A percentile compares a stretch with the other conserved stretches of the same genome.
phyloP scores from a whole-genome alignment of 2,329 filamentous ascomycete genomes.

The Dichotomopilus funicola region DNA sequence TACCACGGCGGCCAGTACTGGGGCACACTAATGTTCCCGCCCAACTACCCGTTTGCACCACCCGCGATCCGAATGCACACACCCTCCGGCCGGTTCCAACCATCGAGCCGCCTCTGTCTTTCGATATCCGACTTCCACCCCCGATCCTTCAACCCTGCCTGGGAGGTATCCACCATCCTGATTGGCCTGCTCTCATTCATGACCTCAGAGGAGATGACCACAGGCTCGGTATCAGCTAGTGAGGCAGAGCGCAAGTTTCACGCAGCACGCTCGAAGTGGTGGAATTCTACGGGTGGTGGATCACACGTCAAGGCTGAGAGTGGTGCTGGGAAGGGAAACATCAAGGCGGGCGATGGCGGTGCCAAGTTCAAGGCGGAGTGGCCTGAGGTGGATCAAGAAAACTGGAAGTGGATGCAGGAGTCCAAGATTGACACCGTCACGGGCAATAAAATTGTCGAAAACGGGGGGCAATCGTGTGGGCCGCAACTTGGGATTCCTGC shows the following conservation, averaged over 20 bases:
- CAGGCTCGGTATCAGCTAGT: conserved; percentile 74
- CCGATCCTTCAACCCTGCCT: conserved; percentile 95
- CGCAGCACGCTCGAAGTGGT: conserved; percentile 78
- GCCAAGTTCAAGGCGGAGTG: conserved; percentile 85
- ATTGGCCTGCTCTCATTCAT: conserved; percentile 94
- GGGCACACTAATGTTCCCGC: conserved; percentile 91
- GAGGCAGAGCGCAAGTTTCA: conserved; percentile 71
- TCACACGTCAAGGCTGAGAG: conserved; percentile 52
- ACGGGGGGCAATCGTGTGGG: conserved; percentile 32
- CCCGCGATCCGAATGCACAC: conserved; percentile 99
- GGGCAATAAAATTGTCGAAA: conserved; percentile 54
- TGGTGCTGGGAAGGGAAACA: conserved; percentile 60
- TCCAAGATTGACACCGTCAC: conserved; percentile 72
- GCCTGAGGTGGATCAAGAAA: conserved; percentile 82
- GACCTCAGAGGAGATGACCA: conserved; percentile 98
- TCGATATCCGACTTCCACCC: conserved; percentile 98
- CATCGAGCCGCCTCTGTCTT: conserved; percentile 83
- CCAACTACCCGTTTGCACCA: conserved; percentile 94
- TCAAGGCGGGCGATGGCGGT: conserved; percentile 88
- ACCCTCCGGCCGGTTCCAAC: conserved; percentile 89
- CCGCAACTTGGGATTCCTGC: conserved; percentile 54
- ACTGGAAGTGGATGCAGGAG: conserved; percentile 86
- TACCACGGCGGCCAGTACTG: conserved; percentile 96
- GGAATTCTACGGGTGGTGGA: conserved; percentile 91
- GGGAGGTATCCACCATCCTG: conserved; percentile 95